A percentile compares a stretch with the other conserved stretches of the same genome.
Evolutionary conservation across 2,329 filamentous ascomycete species (phyloP).

Genomic region (Fusarium mangiferae): DNA sequence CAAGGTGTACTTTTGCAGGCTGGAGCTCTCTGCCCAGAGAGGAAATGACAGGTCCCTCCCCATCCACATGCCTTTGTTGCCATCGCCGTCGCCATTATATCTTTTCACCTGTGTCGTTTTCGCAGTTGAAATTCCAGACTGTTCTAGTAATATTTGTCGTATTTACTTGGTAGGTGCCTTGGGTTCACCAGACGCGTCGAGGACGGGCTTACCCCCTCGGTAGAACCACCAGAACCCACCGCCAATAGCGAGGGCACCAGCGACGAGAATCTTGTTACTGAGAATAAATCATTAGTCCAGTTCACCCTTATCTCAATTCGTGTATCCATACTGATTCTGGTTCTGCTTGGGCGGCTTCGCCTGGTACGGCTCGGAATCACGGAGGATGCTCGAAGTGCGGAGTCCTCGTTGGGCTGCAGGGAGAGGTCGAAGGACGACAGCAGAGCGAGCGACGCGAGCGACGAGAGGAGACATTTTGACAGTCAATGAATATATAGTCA

Average conservation of each 20-base stretch:
- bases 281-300: background rate
- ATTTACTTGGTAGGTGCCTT: conserved; percentile 25
- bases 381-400: conserved; percentile 30
- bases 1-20: background rate
- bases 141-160: background rate
- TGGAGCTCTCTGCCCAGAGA: background rate
- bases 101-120: background rate
- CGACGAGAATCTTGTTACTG: conserved; percentile 31
- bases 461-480: conserved; percentile 20
- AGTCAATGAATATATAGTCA: background rate
- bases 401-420: conserved; percentile 29
- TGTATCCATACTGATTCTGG: conserved; percentile 17
- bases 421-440: conserved; percentile 23
- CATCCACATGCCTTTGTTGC: background rate
- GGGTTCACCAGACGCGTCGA: conserved; percentile 19
- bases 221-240: conserved; percentile 33
- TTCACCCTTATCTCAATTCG: rapidly evolving
- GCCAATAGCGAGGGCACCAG: conserved; percentile 23
- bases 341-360: conserved; percentile 25
- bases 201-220: conserved; percentile 23
- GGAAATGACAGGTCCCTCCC: background rate
- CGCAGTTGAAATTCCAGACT: background rate
- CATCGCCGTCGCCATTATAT: background rate
- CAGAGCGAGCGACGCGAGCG: conserved; percentile 19
- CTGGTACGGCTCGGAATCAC: conserved; percentile 28